Conservation (phyloP, 352 stramenopile genomes). For the Pythium apleroticum region DNA sequence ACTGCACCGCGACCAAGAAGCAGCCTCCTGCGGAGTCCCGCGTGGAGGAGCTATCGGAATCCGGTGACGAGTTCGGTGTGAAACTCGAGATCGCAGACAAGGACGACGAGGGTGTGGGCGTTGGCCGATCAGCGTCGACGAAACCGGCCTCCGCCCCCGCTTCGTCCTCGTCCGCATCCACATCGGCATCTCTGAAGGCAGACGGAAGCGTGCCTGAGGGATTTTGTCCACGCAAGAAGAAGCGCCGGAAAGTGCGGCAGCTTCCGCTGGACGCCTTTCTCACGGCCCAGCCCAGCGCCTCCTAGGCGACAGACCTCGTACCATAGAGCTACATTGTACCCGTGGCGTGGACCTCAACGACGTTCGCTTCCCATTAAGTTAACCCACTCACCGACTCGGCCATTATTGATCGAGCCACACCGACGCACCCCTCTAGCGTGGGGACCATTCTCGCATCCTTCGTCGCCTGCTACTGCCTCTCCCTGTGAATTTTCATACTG, state of each 20-base stretch:
- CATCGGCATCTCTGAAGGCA: background rate
- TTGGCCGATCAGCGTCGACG: background rate
- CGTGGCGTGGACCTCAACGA: background rate
- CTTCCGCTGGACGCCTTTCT: constrained; percentile 57
- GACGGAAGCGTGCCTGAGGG: background rate
- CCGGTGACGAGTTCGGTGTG: constrained; percentile 33
- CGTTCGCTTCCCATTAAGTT: background rate
- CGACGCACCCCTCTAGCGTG: too few species aligned
- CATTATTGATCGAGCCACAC: too few species aligned
- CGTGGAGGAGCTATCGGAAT: constrained; percentile 46
- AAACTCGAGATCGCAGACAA: constrained; percentile 22
- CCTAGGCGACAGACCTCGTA: constrained; percentile 7
- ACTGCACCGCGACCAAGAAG: constrained; percentile 24
- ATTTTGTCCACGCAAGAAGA: constrained; percentile 25
- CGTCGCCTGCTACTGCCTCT: constrained; percentile 7
- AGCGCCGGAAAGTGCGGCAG: constrained; percentile 51
- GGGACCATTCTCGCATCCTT: background rate
- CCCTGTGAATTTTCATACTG: background rate
- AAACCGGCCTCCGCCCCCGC: background rate
- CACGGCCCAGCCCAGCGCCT: constrained; percentile 18
- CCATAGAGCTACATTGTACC: constrained; percentile 4
- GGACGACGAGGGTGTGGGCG: constrained; percentile 4
- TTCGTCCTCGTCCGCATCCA: background rate
- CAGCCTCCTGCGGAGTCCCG: constrained; percentile 17
- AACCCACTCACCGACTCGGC: background rate